phyloP scores from a whole-genome alignment of 2,329 filamentous ascomycete genomes.

The Fusarium dimerum region DNA sequence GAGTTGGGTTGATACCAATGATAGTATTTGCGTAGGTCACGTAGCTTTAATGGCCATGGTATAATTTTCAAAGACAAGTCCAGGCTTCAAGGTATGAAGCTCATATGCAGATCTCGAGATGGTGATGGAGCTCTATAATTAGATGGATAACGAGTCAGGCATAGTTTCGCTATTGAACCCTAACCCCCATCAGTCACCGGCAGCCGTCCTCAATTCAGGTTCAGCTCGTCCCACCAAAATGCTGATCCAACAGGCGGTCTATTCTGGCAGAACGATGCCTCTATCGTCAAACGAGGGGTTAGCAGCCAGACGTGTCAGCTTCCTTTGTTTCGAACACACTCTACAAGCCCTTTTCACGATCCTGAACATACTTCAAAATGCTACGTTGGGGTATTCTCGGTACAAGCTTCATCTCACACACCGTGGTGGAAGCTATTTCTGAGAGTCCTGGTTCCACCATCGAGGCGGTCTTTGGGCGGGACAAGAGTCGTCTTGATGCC shows the following conservation, averaged over 20 bases:
- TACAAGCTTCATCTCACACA: conserved; percentile 32
- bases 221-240: no score
- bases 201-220: not conserved
- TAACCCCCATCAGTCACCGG: not conserved
- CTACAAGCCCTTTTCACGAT: not conserved
- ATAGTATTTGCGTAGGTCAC: no score
- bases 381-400: conserved; percentile 31
- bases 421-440: conserved; percentile 24
- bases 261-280: not conserved
- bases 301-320: not conserved
- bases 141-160: no score
- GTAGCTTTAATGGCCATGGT: no score
- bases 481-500: conserved; percentile 21
- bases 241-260: not conserved
- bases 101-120: no score
- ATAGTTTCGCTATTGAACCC: no score
- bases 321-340: not conserved
- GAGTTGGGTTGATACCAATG: no score
- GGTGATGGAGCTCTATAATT: no score
- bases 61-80: no score
- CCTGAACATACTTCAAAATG: conserved; percentile 11
- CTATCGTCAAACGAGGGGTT: not conserved
- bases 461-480: conserved; percentile 29
- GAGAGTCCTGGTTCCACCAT: conserved; percentile 22
- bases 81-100: no score